phyloP scores from a whole-genome alignment of 257 asterid species.

The Phtheirospermum japonicum region DNA sequence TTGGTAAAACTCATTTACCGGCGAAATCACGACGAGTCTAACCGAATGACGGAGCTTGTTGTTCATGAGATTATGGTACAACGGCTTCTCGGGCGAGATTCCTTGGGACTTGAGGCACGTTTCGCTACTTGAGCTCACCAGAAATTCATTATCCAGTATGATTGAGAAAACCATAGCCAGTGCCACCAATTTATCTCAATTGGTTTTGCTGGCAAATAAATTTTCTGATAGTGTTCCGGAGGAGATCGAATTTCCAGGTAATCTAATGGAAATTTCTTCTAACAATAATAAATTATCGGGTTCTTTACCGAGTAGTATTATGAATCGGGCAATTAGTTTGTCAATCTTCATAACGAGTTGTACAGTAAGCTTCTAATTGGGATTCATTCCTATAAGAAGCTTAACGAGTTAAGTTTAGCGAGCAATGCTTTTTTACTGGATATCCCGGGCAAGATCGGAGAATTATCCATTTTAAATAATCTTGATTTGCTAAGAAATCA shows the following conservation, averaged over 20 bases:
- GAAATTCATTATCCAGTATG: constrained; percentile 70
- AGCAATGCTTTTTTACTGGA: constrained; percentile 64
- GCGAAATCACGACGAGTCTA: constrained; percentile 66
- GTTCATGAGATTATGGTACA: constrained; percentile 74
- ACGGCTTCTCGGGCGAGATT: constrained; percentile 65
- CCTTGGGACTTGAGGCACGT: constrained; percentile 98
- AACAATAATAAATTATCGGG: constrained; percentile 51
- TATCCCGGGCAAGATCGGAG: constrained; percentile 80
- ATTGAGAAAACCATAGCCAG: constrained; percentile 69
- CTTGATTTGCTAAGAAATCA: constrained; percentile 81
- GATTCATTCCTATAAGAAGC: constrained; percentile 67
- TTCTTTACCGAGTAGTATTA: constrained; percentile 53
- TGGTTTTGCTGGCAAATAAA: constrained; percentile 62
- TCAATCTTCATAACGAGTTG: constrained; percentile 75
- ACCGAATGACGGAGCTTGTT: constrained; percentile 66
- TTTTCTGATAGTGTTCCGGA: constrained; percentile 76
- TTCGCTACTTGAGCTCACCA: constrained; percentile 69
- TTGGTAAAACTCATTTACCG: constrained; percentile 84
- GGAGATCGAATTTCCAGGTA: constrained; percentile 72
- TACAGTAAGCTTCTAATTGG: constrained; percentile 70
- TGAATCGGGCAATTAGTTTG: constrained; percentile 76
- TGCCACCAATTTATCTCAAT: constrained; percentile 73
- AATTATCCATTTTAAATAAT: constrained; percentile 68
- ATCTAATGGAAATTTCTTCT: constrained; percentile 62
- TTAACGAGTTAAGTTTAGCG: constrained; percentile 80